Evolutionary conservation across 164 flowering plant species (phyloP).

Genomic region (Stephania japonica): DNA sequence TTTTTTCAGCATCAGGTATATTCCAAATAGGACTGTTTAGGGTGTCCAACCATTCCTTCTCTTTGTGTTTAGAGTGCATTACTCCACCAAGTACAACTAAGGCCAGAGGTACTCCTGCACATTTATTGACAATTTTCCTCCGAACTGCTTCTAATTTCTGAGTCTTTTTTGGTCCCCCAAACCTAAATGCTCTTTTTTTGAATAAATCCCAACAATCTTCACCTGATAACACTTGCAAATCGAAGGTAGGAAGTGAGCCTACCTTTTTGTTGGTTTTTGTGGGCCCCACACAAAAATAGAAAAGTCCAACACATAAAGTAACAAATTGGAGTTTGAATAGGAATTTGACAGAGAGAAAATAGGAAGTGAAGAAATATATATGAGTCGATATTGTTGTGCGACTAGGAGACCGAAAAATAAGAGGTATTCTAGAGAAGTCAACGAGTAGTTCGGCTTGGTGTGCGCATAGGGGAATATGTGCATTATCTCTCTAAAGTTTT

Average conservation of each 20-base stretch:
- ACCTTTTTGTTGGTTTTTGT: too few species aligned
- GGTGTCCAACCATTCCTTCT: neutral
- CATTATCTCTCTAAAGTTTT: too few species aligned
- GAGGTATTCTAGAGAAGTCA: too few species aligned
- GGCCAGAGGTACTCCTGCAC: neutral
- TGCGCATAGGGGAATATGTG: too few species aligned
- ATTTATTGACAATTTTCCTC: neutral
- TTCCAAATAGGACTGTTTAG: neutral
- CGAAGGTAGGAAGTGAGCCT: neutral
- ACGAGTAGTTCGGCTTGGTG: too few species aligned
- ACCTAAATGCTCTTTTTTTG: neutral
- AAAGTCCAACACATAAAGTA: too few species aligned
- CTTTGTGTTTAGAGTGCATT: neutral
- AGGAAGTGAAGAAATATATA: too few species aligned
- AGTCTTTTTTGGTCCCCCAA: neutral
- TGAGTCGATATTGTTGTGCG: too few species aligned
- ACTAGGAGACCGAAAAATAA: too few species aligned
- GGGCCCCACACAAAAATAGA: too few species aligned
- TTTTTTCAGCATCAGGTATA: neutral
- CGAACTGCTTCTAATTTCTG: neutral
- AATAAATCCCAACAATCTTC: slow-evolving; percentile 1
- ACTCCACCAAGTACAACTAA: neutral
- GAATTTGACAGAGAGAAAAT: too few species aligned
- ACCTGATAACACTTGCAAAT: neutral
- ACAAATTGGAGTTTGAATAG: too few species aligned